Percentiles rank a stretch among this genome's conserved stretches.
Conservation (phyloP, 345 rosid species). For the Ceriops tagal region DNA sequence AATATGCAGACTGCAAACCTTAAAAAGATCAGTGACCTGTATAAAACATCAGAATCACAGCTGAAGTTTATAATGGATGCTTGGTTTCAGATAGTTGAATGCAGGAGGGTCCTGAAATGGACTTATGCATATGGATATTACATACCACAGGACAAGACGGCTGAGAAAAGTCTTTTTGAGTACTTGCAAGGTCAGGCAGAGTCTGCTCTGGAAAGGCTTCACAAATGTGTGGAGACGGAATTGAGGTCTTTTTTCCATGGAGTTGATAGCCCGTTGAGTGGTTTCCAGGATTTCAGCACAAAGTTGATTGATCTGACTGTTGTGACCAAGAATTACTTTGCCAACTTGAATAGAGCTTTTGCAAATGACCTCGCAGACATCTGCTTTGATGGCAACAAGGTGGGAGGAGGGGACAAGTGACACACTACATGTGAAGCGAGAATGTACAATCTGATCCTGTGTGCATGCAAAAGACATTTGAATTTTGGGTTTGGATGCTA, state of each 20-base stretch:
- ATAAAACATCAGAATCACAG: background rate
- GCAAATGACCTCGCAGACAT: background rate
- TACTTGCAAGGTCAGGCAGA: conserved; percentile 16
- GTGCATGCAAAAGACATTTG: no score
- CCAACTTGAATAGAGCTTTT: background rate
- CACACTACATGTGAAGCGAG: no score
- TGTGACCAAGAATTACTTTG: conserved; percentile 1
- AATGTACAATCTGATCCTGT: no score
- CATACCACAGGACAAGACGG: background rate
- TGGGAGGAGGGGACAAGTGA: no score
- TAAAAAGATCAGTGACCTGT: background rate
- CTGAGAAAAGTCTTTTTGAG: conserved; percentile 13
- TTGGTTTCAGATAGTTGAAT: conserved; percentile 14
- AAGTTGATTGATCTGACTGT: conserved; percentile 1
- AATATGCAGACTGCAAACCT: background rate
- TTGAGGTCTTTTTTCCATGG: background rate
- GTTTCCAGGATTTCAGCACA: background rate
- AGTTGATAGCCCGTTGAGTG: background rate
- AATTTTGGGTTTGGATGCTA: no score
- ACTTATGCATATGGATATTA: conserved; percentile 17
- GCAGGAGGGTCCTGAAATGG: conserved; percentile 17
- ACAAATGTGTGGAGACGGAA: conserved; percentile 11
- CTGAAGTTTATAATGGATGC: background rate
- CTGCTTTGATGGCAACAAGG: no score
- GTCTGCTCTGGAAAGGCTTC: conserved; percentile 13